Evolutionary conservation across 352 stramenopile species (phyloP).

Genomic region (Phytophthora citrophthora): DNA sequence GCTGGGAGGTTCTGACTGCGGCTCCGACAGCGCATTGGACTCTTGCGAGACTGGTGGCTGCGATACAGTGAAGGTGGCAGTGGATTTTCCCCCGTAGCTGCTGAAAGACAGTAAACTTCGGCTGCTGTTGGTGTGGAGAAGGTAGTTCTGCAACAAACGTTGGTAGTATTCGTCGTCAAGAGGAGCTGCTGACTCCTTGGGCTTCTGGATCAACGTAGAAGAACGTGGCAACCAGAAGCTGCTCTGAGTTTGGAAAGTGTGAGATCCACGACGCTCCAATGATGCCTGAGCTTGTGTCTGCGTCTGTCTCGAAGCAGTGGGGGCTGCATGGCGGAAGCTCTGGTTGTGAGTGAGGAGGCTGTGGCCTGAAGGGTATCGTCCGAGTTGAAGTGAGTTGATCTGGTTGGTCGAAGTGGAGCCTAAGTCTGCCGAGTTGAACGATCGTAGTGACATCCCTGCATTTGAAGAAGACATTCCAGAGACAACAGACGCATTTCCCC

Average conservation of each 20-base stretch:
- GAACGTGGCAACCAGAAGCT: constrained; percentile 37
- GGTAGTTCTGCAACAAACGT: constrained; percentile 59
- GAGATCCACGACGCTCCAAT: constrained; percentile 21
- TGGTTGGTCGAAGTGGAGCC: constrained; percentile 35
- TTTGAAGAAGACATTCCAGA: constrained; percentile 52
- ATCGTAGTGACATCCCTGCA: constrained; percentile 48
- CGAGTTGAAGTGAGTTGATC: constrained; percentile 31
- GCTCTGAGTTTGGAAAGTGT: constrained; percentile 30
- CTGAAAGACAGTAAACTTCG: constrained; percentile 56
- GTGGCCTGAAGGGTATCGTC: constrained; percentile 34
- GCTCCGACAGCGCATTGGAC: constrained; percentile 31
- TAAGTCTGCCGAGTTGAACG: constrained; percentile 56
- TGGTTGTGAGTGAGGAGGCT: constrained; percentile 37
- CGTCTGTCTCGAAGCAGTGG: constrained; percentile 14
- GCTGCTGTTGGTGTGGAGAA: constrained; percentile 63
- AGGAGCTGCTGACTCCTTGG: constrained; percentile 17
- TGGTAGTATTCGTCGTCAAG: constrained; percentile 81
- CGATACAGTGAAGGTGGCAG: background rate
- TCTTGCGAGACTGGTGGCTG: constrained; percentile 36
- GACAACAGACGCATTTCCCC: constrained; percentile 23
- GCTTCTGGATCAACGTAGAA: constrained; percentile 30
- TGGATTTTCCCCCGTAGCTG: constrained; percentile 39
- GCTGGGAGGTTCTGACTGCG: constrained; percentile 26
- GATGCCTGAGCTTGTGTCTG: constrained; percentile 1
- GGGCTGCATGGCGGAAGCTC: constrained; percentile 31